Conservation (phyloP, 495 filamentous ascomycete species). For the Daldinia bambusicola region DNA sequence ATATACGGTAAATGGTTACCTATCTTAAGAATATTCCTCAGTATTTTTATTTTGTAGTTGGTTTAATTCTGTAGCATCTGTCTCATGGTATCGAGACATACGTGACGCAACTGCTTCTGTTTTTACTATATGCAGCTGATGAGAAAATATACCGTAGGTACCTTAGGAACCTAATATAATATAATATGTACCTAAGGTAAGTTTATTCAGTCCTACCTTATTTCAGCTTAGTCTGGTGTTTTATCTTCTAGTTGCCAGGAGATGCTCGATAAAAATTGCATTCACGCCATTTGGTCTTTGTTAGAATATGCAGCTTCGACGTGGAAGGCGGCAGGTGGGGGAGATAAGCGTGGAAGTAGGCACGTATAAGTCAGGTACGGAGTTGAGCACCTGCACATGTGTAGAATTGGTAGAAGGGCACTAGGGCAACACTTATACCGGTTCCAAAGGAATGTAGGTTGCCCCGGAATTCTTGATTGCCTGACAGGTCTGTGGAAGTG, state of each 20-base stretch:
- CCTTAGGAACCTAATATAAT: too few relatives aligned
- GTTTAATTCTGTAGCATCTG: too few relatives aligned
- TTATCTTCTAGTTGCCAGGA: neutral
- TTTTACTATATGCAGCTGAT: neutral
- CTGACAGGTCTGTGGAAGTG: too few relatives aligned
- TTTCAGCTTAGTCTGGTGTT: too few relatives aligned
- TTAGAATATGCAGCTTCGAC: neutral
- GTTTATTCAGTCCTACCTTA: too few relatives aligned
- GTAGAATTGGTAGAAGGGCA: neutral
- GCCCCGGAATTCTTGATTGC: too few relatives aligned
- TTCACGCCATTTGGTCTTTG: neutral
- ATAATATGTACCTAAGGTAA: too few relatives aligned
- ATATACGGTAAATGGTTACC: neutral
- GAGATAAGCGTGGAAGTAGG: neutral
- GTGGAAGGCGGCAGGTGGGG: constrained; percentile 1
- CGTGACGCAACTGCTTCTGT: too few relatives aligned
- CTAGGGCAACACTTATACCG: neutral
- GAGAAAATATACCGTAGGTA: neutral
- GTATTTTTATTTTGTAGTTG: too few relatives aligned
- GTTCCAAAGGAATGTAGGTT: too few relatives aligned
- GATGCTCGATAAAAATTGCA: neutral
- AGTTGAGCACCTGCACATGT: neutral
- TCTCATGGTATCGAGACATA: too few relatives aligned
- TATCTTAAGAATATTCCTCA: neutral
- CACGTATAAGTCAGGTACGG: neutral